Evolutionary conservation across 2,329 filamentous ascomycete genomes (phyloP).

Genomic region (Phoma herbarum): DNA sequence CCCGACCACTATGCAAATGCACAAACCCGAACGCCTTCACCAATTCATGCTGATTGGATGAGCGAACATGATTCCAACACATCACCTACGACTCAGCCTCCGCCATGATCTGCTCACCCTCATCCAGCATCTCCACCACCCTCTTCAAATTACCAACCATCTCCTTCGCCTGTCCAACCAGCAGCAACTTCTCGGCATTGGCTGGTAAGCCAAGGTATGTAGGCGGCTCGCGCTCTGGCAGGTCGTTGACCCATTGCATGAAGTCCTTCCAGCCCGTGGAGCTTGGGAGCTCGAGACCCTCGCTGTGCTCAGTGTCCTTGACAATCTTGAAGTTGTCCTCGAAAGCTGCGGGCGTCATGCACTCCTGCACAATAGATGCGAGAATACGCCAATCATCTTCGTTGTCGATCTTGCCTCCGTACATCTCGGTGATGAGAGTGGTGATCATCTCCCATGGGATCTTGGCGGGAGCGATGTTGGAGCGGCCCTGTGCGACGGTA

Average conservation of each 20-base stretch:
- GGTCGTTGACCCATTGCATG: constrained; percentile 85
- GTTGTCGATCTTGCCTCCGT: constrained; percentile 97
- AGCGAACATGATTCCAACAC: neutral
- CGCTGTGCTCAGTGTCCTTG: constrained; percentile 62
- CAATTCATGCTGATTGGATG: neutral
- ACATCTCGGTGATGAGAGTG: constrained; percentile 89
- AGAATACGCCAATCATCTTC: constrained; percentile 82
- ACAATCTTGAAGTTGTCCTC: constrained; percentile 93
- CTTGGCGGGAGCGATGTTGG: constrained; percentile 91
- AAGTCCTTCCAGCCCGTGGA: constrained; percentile 88
- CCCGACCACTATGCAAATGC: neutral
- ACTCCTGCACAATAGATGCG: constrained; percentile 73
- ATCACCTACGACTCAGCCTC: constrained; percentile 56
- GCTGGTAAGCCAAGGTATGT: constrained; percentile 93
- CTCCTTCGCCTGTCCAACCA: constrained; percentile 85
- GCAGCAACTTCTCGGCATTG: constrained; percentile 93
- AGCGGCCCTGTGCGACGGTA: constrained; percentile 79
- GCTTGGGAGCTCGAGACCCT: constrained; percentile 76
- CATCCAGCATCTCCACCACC: constrained; percentile 88
- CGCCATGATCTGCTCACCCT: constrained; percentile 88
- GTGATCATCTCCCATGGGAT: constrained; percentile 97
- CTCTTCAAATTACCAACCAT: constrained; percentile 85
- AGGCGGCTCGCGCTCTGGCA: constrained; percentile 95
- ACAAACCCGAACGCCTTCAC: neutral
- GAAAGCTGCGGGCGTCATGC: constrained; percentile 88